phyloP scores from a whole-genome alignment of 1,284 basidiomycete genomes.

The Irpex sp. region DNA sequence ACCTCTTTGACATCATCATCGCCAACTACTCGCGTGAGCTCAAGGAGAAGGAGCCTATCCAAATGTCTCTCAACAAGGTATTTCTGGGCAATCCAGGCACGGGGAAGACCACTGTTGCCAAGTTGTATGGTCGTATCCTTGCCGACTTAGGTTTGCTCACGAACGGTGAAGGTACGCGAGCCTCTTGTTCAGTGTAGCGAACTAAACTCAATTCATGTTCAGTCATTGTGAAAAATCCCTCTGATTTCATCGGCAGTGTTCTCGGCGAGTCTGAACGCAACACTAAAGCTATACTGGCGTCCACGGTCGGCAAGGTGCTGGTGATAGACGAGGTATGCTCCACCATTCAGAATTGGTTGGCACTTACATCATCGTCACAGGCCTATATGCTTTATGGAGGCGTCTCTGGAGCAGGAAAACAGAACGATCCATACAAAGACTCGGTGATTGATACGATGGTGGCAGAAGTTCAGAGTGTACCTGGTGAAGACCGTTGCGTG shows the following conservation, averaged over 20 bases:
- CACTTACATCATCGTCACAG: constrained; percentile 28
- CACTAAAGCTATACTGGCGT: constrained; percentile 57
- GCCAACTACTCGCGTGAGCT: constrained; percentile 60
- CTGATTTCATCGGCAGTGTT: constrained; percentile 55
- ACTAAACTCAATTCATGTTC: background rate
- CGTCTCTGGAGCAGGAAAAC: constrained; percentile 21
- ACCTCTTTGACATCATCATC: constrained; percentile 41
- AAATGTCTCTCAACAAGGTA: constrained; percentile 56
- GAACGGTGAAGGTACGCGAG: constrained; percentile 56
- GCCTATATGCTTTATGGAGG: constrained; percentile 64
- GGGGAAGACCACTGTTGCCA: constrained; percentile 66
- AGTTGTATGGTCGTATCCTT: constrained; percentile 58
- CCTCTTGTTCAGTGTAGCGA: background rate
- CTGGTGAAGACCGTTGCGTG: constrained; percentile 67
- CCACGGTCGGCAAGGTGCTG: constrained; percentile 57
- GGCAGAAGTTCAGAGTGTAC: constrained; percentile 63
- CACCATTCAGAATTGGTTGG: background rate
- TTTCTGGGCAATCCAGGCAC: constrained; percentile 66
- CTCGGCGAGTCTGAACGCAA: constrained; percentile 60
- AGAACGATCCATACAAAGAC: constrained; percentile 51
- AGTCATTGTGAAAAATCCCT: constrained; percentile 65
- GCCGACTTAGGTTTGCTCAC: constrained; percentile 57
- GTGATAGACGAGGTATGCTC: constrained; percentile 61
- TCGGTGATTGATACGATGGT: constrained; percentile 71
- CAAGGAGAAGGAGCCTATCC: constrained; percentile 45